Base-by-base conservation (phyloP, 2,329 filamentous ascomycete species). In the Neofusicoccum umdonicola region DNA sequence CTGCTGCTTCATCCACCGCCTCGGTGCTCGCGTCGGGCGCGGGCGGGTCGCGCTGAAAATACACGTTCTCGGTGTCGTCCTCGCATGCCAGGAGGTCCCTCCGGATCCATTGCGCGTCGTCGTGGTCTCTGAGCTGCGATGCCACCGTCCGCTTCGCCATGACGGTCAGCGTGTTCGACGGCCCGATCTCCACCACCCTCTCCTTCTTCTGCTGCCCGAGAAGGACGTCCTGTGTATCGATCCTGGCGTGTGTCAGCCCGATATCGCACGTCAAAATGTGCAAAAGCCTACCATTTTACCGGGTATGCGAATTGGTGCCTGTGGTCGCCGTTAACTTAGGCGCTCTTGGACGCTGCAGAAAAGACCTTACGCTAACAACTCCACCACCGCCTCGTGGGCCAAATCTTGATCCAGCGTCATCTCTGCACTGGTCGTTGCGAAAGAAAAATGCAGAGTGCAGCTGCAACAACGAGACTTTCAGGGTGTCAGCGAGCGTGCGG, bases 171-270 rank as follows among this genome's bases (percentile, higher is more conserved):
- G 71, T 77, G 22, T 73, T 69, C 5, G 73, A 69, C 0, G 78
- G 78, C 4, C 78, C 79, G 56, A 80, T 72, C 68, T 81, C 78
- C 50, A 81, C 70, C 35, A 77, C 69, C 13, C 75, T 70, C 48
- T 76, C 69, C 34, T 72, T 72, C 15, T 70, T 65, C 27, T 67
- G 62, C 3, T 72, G 67, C 19, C 48, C 64, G 17, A 75, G 69
- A 11, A 80, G 63, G 15, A 72, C 63, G 62, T 79, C 71, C 66
- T 80, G 78, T 1, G 78, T 79, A 41, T 78, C 73, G 60, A 79
- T 78, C 77, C 76, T 54, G 35, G n/a, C 51, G 19, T 41, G 51
- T 41, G 51, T 54, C 11, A 41, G 51, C 51, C 12, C 17, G 51
- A 19, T 9, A 27, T 41, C n/a, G 35, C 35, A 22, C 34, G 15